Base-by-base conservation (phyloP, 768 basidiomycete genomes). In the Pleurotus tuber-regium region DNA sequence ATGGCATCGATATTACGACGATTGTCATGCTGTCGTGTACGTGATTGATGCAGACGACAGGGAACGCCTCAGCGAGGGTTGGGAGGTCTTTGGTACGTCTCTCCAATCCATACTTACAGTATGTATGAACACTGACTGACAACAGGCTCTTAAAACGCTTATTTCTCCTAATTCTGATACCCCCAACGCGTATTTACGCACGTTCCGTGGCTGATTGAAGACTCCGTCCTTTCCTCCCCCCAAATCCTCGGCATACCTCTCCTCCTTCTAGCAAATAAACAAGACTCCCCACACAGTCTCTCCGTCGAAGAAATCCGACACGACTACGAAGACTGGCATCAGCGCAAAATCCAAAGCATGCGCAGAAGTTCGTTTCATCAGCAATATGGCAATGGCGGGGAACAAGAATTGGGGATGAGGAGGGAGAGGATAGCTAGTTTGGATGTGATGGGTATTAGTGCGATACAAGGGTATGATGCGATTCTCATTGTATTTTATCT, bases 21-120 rank as follows among this genome's bases (percentile, higher is more conserved):
- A 98, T 64, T 97, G 94, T 57, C 96, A 99, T 66, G 96, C 95
- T 6, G 92, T 98, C 39, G 92, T 89, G 33, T 99, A 91, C 60
- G 89, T 98, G 46, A 83, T 99, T 47, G 97, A 99, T 66, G 92
- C 94, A 7, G 82, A 88, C 57, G 96, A 99, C 73, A 73, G 85
- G 28, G 92, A 92, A 61, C 74, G 96, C 31, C 73, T 98, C 23
- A 81, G 85, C 42, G 97, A 98, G 74, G 92, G 92, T 12, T 98
- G 96, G 96, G 89, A 92, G 57, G 95, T 93, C 6, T 98, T 99
- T 60, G 94, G 96, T 97, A 67, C 52, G 89, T 68, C 19, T 19
- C 44, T 31, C 33, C 39, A 16, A 43, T 43, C 24, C 35, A 23
- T 2, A 7, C 18, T 6, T 48, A 11, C 48, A 23, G 9, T 39